Percentiles rank a stretch among this genome's conserved stretches.
Conservation (phyloP, 2,329 filamentous ascomycete species). For the Aspergillus ruber region DNA sequence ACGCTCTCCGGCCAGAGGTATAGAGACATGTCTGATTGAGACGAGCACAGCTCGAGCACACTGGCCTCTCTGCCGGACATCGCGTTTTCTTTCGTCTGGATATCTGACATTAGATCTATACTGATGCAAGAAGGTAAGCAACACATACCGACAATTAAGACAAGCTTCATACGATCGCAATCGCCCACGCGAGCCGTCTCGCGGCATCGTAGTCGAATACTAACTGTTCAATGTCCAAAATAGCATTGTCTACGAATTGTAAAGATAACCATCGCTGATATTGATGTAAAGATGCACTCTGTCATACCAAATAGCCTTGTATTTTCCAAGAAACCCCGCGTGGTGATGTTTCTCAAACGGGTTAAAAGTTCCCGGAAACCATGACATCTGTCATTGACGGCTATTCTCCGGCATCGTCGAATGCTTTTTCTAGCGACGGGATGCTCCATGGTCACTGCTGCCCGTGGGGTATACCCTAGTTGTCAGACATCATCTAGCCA, state of each 20-base stretch:
- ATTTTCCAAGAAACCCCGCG: constrained; percentile 1
- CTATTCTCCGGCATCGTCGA: no score
- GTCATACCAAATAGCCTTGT: background rate
- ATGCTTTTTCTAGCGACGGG: no score
- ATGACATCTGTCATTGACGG: no score
- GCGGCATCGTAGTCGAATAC: constrained; percentile 18
- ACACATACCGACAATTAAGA: constrained; percentile 44
- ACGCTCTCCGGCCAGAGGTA: constrained; percentile 29
- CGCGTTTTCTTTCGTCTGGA: constrained; percentile 46
- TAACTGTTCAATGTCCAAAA: background rate
- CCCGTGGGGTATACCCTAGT: no score
- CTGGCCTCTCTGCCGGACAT: constrained; percentile 48
- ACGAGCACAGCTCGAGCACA: constrained; percentile 47
- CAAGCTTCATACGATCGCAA: constrained; percentile 30
- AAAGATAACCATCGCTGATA: background rate
- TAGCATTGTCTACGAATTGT: background rate
- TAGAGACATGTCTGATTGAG: constrained; percentile 46
- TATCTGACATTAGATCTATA: constrained; percentile 6
- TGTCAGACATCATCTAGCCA: no score
- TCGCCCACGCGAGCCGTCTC: constrained; percentile 23
- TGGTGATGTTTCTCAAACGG: constrained; percentile 5
- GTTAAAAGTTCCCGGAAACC: constrained; percentile 9
- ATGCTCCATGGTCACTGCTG: no score
- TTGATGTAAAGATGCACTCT: background rate
- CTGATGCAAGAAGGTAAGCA: background rate